These are phyloP conservation scores for Polygonum aviculare DNA, from an alignment of 148 eudicot genomes.

Conservation along the genomic window DNA sequence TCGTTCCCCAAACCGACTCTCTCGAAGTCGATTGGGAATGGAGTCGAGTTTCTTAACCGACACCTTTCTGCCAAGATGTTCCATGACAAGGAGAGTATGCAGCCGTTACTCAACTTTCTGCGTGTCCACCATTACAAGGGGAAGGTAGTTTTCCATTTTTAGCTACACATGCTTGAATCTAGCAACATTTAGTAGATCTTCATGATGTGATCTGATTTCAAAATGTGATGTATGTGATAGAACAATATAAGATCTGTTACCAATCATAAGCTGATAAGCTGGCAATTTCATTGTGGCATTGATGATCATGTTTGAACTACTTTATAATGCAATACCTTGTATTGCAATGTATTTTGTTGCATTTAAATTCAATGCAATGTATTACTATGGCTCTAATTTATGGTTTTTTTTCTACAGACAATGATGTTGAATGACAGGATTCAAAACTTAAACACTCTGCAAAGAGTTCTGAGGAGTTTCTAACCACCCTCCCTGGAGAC, in stretches of 20 bases:
- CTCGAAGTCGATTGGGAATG: constrained; percentile 91
- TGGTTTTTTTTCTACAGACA: constrained; percentile 27
- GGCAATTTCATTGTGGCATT: background rate
- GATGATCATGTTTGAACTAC: background rate
- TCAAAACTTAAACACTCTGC: constrained; percentile 58
- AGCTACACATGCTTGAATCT: background rate
- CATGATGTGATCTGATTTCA: background rate
- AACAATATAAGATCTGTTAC: background rate
- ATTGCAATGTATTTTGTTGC: too few species aligned
- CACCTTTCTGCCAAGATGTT: constrained; percentile 99
- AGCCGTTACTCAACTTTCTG: constrained; percentile 84
- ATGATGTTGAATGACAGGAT: constrained; percentile 91
- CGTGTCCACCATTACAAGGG: constrained; percentile 81
- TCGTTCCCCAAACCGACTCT: constrained; percentile 86
- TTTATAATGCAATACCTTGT: too few species aligned
- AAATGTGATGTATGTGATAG: background rate
- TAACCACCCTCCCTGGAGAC: constrained; percentile 46
- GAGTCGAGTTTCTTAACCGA: constrained; percentile 92
- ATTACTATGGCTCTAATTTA: background rate
- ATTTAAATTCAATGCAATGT: too few species aligned
- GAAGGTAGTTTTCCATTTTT: constrained; percentile 35
- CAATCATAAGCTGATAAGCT: background rate
- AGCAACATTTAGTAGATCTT: background rate
- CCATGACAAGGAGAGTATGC: constrained; percentile 95
- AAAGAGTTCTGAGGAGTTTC: constrained; percentile 58